Base-by-base conservation (phyloP, 2,329 filamentous ascomycete genomes). In the Penicillium nordicum region DNA sequence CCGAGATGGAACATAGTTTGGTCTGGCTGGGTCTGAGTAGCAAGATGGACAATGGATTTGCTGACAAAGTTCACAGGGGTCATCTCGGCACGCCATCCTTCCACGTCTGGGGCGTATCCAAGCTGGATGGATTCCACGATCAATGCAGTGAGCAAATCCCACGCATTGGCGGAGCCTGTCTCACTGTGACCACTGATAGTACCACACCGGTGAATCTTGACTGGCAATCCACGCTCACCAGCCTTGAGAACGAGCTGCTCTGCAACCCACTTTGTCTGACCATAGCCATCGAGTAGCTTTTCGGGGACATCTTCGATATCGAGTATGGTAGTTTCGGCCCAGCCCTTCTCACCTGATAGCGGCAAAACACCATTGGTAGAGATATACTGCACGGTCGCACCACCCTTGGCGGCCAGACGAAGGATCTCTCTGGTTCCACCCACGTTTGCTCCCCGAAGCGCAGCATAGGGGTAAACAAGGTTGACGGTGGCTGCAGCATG, bases 1-100 rank as follows among this genome's bases (percentile, higher is more conserved):
- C 89, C 89, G 0, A 92, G 78, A 64, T 92, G 89, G 73, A 89
- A 90, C 8, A 92, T 75, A 0, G 80, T 79, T 65, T 89, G 87
- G 10, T 85, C 79, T 1, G 80, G 78, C 36, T 86, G 79, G 0
- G 76, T 81, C 57, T 90, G 81, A 62, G 87, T 85, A 40, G 86
- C 82, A 21, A 92, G 80, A 18, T 88, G 84, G 25, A 89, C 77
- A 62, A 93, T 89, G 4, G 88, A 85, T 60, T 85, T 85, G 74
- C 86, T 89, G 57, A 92, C 88, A 66, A 90, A 92, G 72, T 93
- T 89, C 14, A 91, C 89, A 0, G 89, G 89, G 0, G 89, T 92
- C 89, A 92, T 92, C 74, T 93, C 89, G 1, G 88, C 83, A 48
- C 86, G 84, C 89, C 89, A 93, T 41, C 85, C 85, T 48, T 87